Percentiles rank a stretch among this genome's conserved stretches.
These are phyloP conservation scores for Astrocystis sublimbata DNA, from an alignment of 495 filamentous ascomycete genomes.

Conservation along the genomic window DNA sequence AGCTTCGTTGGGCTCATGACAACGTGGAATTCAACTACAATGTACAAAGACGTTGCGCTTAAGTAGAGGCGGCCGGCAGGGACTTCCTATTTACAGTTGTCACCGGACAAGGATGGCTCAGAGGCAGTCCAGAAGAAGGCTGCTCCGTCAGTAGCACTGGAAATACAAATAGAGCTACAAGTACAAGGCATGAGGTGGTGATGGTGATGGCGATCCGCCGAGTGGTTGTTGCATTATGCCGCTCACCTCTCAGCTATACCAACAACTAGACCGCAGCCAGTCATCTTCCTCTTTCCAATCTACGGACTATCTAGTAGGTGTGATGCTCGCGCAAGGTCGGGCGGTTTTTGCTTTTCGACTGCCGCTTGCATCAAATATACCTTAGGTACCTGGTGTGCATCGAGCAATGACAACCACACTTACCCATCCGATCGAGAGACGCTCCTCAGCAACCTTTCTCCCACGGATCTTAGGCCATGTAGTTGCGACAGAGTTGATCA, in stretches of 20 bases:
- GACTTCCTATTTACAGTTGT: not conserved
- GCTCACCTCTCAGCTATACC: conserved; percentile 8
- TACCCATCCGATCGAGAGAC: not conserved
- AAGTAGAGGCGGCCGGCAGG: not conserved
- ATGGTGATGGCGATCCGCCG: not conserved
- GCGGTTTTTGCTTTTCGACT: not conserved
- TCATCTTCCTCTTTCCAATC: conserved; percentile 6
- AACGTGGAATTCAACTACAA: not conserved
- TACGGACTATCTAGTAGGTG: not conserved
- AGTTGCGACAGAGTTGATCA: too few relatives aligned
- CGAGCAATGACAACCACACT: not conserved
- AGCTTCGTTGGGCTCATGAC: not conserved
- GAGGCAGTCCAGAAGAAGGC: conserved; percentile 11
- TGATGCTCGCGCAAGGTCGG: not conserved
- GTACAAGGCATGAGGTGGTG: too few relatives aligned
- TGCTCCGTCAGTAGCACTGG: not conserved
- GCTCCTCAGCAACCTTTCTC: not conserved
- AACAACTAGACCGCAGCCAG: not conserved
- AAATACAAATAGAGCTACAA: conserved; percentile 10
- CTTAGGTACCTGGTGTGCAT: not conserved
- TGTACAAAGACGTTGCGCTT: not conserved
- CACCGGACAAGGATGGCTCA: not conserved
- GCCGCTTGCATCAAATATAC: not conserved
- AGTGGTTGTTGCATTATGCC: conserved; percentile 9
- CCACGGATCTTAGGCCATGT: too few relatives aligned